Evolutionary conservation across 768 basidiomycete species (phyloP).

Genomic region (Russula foetens): DNA sequence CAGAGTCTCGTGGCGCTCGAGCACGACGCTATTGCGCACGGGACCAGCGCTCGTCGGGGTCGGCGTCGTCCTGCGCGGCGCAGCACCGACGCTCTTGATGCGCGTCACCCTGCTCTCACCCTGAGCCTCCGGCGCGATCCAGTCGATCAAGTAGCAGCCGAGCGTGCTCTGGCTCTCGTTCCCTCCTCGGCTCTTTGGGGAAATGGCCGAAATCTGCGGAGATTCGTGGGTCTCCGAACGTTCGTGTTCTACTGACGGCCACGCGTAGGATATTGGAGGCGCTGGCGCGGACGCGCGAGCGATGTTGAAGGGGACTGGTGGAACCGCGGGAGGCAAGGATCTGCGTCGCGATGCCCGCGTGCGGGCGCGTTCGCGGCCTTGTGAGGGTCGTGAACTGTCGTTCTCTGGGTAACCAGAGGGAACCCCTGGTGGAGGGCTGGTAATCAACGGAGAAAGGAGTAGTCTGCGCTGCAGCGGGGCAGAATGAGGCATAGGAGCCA

Average conservation of each 20-base stretch:
- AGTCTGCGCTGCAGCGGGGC: background rate
- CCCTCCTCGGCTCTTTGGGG: background rate
- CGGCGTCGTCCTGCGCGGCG: slow-evolving; percentile 4
- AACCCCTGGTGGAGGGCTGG: background rate
- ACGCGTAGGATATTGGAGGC: background rate
- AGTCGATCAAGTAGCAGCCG: slow-evolving; percentile 6
- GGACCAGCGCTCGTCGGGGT: background rate
- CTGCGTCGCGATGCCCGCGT: background rate
- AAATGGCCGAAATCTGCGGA: background rate
- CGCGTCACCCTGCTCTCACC: background rate
- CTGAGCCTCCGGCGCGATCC: slow-evolving; percentile 11
- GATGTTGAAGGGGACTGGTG: background rate
- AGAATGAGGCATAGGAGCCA: background rate
- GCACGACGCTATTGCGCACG: slow-evolving; percentile 8
- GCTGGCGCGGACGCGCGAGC: background rate
- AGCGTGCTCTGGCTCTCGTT: background rate
- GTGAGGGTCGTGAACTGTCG: background rate
- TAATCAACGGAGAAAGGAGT: background rate
- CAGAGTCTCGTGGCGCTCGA: background rate
- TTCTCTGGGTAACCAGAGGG: background rate
- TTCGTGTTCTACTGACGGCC: background rate
- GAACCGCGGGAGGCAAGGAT: background rate
- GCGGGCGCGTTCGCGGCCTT: background rate
- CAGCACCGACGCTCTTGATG: slow-evolving; percentile 5
- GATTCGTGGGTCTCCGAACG: background rate